Evolutionary conservation across 495 filamentous ascomycete genomes (phyloP).

Genomic region (Achaetomiella virescens): DNA sequence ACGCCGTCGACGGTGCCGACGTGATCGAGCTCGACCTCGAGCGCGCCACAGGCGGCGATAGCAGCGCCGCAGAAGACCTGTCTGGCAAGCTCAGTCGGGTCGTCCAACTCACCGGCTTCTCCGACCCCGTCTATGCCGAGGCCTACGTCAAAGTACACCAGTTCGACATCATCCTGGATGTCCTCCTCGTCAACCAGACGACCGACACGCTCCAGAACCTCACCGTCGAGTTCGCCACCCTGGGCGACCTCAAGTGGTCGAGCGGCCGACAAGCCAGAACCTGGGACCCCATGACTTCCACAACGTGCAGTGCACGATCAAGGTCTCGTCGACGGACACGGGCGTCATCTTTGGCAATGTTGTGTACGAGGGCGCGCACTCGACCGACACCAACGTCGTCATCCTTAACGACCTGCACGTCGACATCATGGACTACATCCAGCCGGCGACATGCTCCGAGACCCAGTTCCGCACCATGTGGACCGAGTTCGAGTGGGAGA

Average conservation of each 20-base stretch:
- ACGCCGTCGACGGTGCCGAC: constrained; percentile 72
- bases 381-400: constrained; percentile 93
- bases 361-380: constrained; percentile 92
- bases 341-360: constrained; percentile 99
- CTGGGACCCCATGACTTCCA: constrained; percentile 92
- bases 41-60: constrained; percentile 88
- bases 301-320: constrained; percentile 98
- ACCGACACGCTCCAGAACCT: constrained; percentile 95
- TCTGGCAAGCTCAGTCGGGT: constrained; percentile 92
- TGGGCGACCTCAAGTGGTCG: constrained; percentile 96
- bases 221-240: constrained; percentile 93
- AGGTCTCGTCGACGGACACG: constrained; percentile 96
- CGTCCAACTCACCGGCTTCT: constrained; percentile 97
- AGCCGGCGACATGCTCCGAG: constrained; percentile 92
- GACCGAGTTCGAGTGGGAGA: constrained; percentile 99
- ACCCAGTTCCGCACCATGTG: constrained; percentile 99
- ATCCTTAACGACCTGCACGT: constrained; percentile 98
- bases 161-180: constrained; percentile 97
- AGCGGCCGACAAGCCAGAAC: constrained; percentile 92
- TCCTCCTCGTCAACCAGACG: constrained; percentile 96
- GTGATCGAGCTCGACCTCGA: constrained; percentile 86
- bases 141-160: constrained; percentile 98
- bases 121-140: constrained; percentile 95
- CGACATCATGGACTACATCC: constrained; percentile 99
- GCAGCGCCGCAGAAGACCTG: constrained; percentile 67